Evolutionary conservation across 768 basidiomycete species (phyloP), one percentile per base, ranked within the genome.

Genomic region (Tremella yokohamensis): DNA sequence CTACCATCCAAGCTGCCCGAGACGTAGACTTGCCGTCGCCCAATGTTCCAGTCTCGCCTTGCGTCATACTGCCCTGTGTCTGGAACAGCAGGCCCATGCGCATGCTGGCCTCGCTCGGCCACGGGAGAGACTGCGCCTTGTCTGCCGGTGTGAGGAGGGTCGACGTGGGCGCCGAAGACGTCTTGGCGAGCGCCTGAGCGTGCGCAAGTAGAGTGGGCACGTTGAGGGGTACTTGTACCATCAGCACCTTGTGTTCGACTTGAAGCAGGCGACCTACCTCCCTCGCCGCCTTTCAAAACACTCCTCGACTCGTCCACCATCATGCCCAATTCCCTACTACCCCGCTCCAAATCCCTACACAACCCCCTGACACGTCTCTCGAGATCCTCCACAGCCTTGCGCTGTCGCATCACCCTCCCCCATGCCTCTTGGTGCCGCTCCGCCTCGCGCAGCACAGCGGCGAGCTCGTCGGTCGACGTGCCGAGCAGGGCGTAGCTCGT

Each of bases 101-200:
- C 72, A 73, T 73, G 11, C 54, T 52, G 39, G 50, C 58, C 45
- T 73, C 72, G 4, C 60, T 70, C 2, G 72, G 72, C 65, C 66
- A 73, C 2, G 72, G 72, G 16, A 48, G 51, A 52, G 59, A 66
- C 52, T 65, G 61, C 8, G 62, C 63, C 40, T 58, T 60, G 38
- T 69, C 64, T 15, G 65, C 37, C 7, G 58, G 58, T 38, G 56
- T 25, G n/a, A 69, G 57, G 4, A 70, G 49, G 4, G 39, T 40
- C 3, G 71, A 68, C 20, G 70, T 40, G 3, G 71, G 71, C 34
- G 68, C 71, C 13, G 65, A 68, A 12, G 71, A 63, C 42, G 65
- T 62, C 38, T 51, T 40, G 1, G 68, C 51, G 20, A 73, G 54
- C 15, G 62, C 52, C 38, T 63, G 62, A 2, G 71, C 66, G 37